Evolutionary conservation across 2,329 filamentous ascomycete species (phyloP), one percentile per base, ranked within the genome.

Genomic region (Claviceps monticola): DNA sequence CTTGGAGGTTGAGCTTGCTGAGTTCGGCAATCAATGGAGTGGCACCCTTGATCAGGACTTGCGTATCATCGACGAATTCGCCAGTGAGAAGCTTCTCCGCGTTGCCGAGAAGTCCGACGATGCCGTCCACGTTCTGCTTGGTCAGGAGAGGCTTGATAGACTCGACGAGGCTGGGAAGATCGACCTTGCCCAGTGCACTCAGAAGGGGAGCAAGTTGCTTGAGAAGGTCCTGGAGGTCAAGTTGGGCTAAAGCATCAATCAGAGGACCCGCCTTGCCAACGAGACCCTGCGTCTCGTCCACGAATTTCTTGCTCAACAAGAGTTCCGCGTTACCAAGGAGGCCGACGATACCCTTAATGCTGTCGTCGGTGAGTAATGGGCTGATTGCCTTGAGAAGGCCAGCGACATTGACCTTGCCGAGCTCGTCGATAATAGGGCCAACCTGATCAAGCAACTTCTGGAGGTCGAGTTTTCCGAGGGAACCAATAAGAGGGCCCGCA

Each of bases 381-480:
- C 55, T 52, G 0, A 67, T 48, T 1, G 64, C 52, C 1, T 60
- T 55, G 0, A 68, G 42, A 1, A 67, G 54, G 1, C 61, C 61
- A 16, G 60, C 53, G 1, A 68, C 56, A 29, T 68, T 63, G 21
- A 68, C 54, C 43, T 66, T 63, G 55, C 61, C 56, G 2, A 63
- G 43, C 16, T 53, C 56, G 16, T 60, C 49, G 19, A 63, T 53
- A 11, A 72, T 54, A 0, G 68, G 68, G 5, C 60, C 59, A 1
- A 70, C 46, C 2, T 67, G 62, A 11, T 65, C 58, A 5, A 63
- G 54, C 0, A 63, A 21, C 6, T 60, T 62, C 50, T 62, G 51
- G 0, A 71, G 51, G 38, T 71, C 64, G 9, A 68, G 60, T 45
- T 65, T 62, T 44, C 60, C 60, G 5, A 71, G 54, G 2, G 59